Conservation (phyloP, 345 rosid genomes). For the Isatis tinctoria region DNA sequence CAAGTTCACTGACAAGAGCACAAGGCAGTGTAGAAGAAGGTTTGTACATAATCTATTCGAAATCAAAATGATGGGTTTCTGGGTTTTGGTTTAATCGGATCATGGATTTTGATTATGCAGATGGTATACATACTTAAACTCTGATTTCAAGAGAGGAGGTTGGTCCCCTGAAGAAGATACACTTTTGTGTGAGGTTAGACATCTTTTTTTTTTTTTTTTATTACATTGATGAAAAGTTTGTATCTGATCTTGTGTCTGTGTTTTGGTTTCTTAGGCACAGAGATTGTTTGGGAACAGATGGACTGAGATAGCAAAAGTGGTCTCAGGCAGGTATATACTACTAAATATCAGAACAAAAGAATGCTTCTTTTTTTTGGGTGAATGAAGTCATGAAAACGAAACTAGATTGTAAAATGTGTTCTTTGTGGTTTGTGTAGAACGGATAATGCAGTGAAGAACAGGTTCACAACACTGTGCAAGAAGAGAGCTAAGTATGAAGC, state of each 20-base stretch:
- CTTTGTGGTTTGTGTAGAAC: slow-evolving; percentile 50
- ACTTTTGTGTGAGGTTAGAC: slow-evolving; percentile 81
- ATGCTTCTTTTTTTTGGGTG: background rate
- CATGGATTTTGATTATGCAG: slow-evolving; percentile 34
- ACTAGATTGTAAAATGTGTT: background rate
- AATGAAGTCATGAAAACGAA: background rate
- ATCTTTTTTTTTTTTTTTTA: background rate
- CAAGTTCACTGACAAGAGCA: slow-evolving; percentile 83
- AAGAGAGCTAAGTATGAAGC: slow-evolving; percentile 97
- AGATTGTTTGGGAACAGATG: slow-evolving; percentile 92
- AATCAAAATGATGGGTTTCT: background rate
- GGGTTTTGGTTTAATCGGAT: slow-evolving; percentile 14
- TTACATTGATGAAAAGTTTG: background rate
- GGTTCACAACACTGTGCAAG: slow-evolving; percentile 96
- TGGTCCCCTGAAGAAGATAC: slow-evolving; percentile 99
- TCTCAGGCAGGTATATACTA: slow-evolving; percentile 81
- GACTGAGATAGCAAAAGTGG: slow-evolving; percentile 99
- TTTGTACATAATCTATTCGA: slow-evolving; percentile 21
- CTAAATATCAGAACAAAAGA: background rate
- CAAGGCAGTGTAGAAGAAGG: slow-evolving; percentile 99
- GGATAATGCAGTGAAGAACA: slow-evolving; percentile 96
- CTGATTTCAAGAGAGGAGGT: slow-evolving; percentile 98
- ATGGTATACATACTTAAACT: slow-evolving; percentile 94
- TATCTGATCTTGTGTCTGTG: slow-evolving; percentile 15
- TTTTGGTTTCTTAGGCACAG: slow-evolving; percentile 63